Base-by-base conservation (phyloP, 1,139 yeast genomes). In the Hemisphaericaspora lyxosophila region DNA sequence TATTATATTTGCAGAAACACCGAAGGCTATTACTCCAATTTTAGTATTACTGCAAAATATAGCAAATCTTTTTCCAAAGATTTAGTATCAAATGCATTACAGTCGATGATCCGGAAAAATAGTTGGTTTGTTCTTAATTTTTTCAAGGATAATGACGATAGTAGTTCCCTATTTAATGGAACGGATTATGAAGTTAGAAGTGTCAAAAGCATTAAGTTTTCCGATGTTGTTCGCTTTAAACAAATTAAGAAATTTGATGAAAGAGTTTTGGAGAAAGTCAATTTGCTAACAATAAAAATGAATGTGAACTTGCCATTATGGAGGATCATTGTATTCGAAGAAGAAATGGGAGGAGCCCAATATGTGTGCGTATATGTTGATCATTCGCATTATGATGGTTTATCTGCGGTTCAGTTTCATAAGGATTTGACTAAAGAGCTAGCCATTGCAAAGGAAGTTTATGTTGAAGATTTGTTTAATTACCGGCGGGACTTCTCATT, bases 351-450 rank as follows among this genome's bases (percentile, higher is more conserved):
- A n/a, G 46, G 43, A 1, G 49, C 36, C 3, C 62, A 54, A 39
- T 54, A 59, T 26, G 26, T 67, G 5, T 36, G 63, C 4, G 59
- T 59, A 25, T 51, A 50, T 16, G 59, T 58, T 40, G 70, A 69
- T 44, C 76, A 70, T 45, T 30, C 59, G 1, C 45, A 62, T 9
- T 57, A 57, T 26, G 75, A 70, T 46, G 76, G 75, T 3, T 53
- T 50, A 12, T 50, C 70, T 2, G 69, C 59, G 1, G 47, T 53
- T 7, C 49, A 51, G 30, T 67, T 70, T 46, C 73, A 65, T 35
- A 45, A 51, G 11, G 63, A 64, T 22, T 54, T 69, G 37, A 40
- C 57, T 2, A 38, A 39, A 12, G 55, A 51, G 15, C 46, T 48
- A 18, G 32, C 42, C 3, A 9, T 7, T 13, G 29, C 49, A 2